Evolutionary conservation across 371 early-diverging fungal genomes (phyloP).

Genomic region (Coelomomyces lativittatus): DNA sequence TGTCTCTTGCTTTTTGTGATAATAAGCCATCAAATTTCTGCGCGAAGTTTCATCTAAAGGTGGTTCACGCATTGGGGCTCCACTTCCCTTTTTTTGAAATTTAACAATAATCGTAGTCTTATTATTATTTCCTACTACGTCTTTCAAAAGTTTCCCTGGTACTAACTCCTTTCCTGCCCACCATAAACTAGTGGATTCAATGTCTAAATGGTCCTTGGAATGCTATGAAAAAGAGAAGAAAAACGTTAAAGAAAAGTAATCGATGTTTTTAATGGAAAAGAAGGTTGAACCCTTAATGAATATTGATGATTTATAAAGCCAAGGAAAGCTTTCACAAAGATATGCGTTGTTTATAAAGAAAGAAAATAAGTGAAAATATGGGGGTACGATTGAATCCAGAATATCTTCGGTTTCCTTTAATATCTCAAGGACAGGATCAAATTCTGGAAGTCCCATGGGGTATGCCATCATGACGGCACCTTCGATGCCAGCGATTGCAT

Average conservation of each 20-base stretch:
- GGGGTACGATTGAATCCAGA: constrained; percentile 11
- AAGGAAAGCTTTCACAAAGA: no score
- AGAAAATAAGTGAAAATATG: not conserved
- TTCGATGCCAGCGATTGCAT: constrained; percentile 8
- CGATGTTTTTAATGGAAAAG: not conserved
- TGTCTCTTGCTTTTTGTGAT: constrained; percentile 31
- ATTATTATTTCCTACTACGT: constrained; percentile 29
- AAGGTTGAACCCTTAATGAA: no score
- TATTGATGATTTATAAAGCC: no score
- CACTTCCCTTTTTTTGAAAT: constrained; percentile 21
- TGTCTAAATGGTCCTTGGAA: constrained; percentile 13
- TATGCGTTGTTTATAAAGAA: no score
- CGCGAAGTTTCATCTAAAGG: constrained; percentile 16
- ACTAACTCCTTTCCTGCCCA: constrained; percentile 31
- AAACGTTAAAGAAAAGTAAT: not conserved
- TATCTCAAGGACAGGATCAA: constrained; percentile 18
- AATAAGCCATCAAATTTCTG: constrained; percentile 30
- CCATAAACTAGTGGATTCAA: constrained; percentile 18
- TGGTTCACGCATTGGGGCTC: constrained; percentile 24
- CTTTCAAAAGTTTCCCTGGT: constrained; percentile 13
- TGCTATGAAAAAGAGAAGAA: constrained; percentile 1
- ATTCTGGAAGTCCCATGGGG: constrained; percentile 26
- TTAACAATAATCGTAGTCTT: constrained; percentile 31
- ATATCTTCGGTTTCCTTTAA: constrained; percentile 23
- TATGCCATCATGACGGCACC: constrained; percentile 23